Conservation (phyloP, 495 filamentous ascomycete species). For the Evernia prunastri region DNA sequence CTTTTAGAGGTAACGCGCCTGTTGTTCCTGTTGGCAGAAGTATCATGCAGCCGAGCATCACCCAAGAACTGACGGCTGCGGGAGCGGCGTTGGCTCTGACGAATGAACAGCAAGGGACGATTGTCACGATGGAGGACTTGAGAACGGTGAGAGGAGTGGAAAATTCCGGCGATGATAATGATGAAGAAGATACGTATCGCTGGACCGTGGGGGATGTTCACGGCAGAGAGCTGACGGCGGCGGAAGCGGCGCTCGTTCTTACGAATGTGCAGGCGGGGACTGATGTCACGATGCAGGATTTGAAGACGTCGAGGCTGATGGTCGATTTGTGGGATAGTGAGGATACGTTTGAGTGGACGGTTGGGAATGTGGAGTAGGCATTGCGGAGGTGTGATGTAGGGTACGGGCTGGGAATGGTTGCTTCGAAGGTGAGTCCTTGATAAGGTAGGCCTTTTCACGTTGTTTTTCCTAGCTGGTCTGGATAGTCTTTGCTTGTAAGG, state of each 20-base stretch:
- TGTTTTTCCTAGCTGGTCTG: neutral
- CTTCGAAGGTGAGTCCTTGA: neutral
- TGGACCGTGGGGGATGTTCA: neutral
- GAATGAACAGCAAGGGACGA: neutral
- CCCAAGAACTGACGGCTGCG: neutral
- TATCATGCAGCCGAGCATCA: neutral
- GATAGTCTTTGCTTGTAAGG: neutral
- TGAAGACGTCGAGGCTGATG: neutral
- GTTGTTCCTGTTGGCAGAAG: too few species aligned
- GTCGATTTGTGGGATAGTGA: neutral
- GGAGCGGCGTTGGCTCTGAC: neutral
- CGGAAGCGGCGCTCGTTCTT: neutral
- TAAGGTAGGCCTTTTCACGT: neutral
- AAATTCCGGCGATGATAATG: neutral
- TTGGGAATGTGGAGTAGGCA: neutral
- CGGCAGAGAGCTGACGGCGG: neutral
- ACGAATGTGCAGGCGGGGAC: neutral
- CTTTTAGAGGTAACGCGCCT: too few species aligned
- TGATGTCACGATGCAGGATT: neutral
- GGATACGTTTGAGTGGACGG: neutral
- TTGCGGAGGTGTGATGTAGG: too few species aligned
- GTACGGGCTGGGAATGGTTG: neutral
- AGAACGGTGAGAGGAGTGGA: too few species aligned
- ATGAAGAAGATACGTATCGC: neutral
- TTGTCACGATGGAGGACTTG: neutral